Evolutionary conservation across 2,329 filamentous ascomycete genomes (phyloP).

Genomic region (Chaetomium sp.): DNA sequence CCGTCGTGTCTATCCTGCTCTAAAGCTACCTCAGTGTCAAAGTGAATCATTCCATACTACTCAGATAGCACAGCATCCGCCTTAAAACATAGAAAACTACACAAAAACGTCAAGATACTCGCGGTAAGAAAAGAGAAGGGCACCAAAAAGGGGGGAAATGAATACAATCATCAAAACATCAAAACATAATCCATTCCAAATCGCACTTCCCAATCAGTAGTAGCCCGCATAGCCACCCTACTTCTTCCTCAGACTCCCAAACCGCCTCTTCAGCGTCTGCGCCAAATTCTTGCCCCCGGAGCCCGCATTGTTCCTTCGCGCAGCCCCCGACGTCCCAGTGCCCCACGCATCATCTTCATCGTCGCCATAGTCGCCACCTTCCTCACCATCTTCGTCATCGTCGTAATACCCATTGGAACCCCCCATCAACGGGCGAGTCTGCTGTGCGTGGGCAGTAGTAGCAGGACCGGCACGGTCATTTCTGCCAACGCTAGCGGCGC

Average conservation of each 20-base stretch:
- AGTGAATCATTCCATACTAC: too few species aligned
- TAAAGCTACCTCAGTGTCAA: too few species aligned
- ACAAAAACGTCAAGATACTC: too few species aligned
- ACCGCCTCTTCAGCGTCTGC: slow-evolving; percentile 47
- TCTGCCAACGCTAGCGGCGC: neutral
- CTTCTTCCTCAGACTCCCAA: slow-evolving; percentile 47
- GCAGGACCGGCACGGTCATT: slow-evolving; percentile 18
- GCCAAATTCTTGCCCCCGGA: slow-evolving; percentile 35
- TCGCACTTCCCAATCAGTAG: neutral
- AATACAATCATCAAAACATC: neutral
- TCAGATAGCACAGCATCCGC: too few species aligned
- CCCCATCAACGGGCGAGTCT: slow-evolving; percentile 14
- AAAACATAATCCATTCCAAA: neutral
- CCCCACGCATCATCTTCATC: slow-evolving; percentile 11
- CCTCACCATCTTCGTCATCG: neutral
- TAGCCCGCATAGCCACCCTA: slow-evolving; percentile 21
- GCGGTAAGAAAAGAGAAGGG: too few species aligned
- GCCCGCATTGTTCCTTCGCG: slow-evolving; percentile 36
- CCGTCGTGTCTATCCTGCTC: too few species aligned
- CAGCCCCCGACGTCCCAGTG: neutral
- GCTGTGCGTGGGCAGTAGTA: slow-evolving; percentile 27
- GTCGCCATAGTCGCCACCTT: neutral
- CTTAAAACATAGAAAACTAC: too few species aligned
- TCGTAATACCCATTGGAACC: too few species aligned
- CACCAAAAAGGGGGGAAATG: too few species aligned